Evolutionary conservation across 306 rosid species (phyloP).

Genomic region (Arachis stenosperma): DNA sequence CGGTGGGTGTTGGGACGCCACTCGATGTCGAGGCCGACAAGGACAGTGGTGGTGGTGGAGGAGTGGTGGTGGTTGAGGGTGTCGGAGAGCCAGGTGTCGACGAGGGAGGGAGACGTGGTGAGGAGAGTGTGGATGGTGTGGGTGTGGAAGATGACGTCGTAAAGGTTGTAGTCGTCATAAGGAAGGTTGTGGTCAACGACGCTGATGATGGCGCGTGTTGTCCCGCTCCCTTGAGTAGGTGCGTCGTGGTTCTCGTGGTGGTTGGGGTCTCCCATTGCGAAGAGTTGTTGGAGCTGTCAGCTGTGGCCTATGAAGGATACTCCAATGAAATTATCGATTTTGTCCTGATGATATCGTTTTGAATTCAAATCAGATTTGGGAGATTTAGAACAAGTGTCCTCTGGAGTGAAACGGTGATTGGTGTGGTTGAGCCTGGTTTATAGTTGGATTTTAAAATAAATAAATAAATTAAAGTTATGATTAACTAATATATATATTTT

Average conservation of each 20-base stretch:
- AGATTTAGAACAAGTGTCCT: no score
- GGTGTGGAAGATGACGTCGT: constrained; percentile 37
- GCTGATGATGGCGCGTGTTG: not conserved
- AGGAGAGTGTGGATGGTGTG: constrained; percentile 38
- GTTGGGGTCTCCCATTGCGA: not conserved
- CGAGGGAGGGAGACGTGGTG: constrained; percentile 39
- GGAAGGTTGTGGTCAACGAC: constrained; percentile 7
- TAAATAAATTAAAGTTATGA: no score
- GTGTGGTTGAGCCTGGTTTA: no score
- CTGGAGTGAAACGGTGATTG: no score
- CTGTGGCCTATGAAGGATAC: no score
- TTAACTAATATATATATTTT: no score
- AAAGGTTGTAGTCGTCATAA: constrained; percentile 28
- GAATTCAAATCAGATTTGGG: no score
- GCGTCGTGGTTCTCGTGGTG: not conserved
- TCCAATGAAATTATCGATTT: no score
- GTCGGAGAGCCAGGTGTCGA: constrained; percentile 43
- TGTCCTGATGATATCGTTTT: no score
- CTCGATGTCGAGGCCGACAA: constrained; percentile 49
- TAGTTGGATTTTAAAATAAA: no score
- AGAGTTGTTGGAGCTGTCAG: no score
- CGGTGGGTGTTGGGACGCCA: constrained; percentile 50
- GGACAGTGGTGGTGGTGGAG: not conserved
- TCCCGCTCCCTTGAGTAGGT: no score
- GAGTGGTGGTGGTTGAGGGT: not conserved